Conservation (phyloP, 75 land plant genomes). For the Adiantum capillusveneris region DNA sequence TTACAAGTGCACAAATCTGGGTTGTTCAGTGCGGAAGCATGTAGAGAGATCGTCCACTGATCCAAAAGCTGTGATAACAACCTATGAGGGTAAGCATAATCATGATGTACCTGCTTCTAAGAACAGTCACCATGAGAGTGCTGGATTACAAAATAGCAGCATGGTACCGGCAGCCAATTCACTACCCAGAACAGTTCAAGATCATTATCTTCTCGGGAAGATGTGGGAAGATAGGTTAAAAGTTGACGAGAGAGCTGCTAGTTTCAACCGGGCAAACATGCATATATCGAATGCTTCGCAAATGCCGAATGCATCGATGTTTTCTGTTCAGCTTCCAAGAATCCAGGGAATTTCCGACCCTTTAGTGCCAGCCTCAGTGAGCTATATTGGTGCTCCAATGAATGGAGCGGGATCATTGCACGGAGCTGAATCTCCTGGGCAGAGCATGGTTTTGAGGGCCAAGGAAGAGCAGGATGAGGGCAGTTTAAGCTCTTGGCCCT, state of each 20-base stretch:
- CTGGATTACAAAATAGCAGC: neutral
- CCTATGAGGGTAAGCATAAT: conserved; percentile 82
- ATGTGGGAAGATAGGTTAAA: neutral
- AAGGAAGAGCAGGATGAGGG: no score
- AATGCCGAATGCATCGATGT: no score
- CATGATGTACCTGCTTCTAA: conserved; percentile 49
- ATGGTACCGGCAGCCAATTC: neutral
- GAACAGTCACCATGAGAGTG: neutral
- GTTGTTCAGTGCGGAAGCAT: conserved; percentile 73
- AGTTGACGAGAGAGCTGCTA: neutral
- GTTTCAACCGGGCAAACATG: neutral
- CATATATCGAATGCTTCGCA: no score
- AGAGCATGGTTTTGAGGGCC: no score
- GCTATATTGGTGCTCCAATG: no score
- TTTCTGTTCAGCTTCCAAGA: no score
- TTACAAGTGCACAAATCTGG: conserved; percentile 71
- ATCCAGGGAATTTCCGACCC: no score
- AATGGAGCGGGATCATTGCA: no score
- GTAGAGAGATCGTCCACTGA: conserved; percentile 81
- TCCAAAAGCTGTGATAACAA: conserved; percentile 65
- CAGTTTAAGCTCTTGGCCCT: no score
- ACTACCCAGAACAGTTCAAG: neutral
- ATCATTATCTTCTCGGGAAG: neutral
- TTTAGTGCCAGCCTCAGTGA: no score
- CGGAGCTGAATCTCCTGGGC: no score